Evolutionary conservation across 2,329 filamentous ascomycete genomes (phyloP).

Genomic region (Aspergillus quadricinctus): DNA sequence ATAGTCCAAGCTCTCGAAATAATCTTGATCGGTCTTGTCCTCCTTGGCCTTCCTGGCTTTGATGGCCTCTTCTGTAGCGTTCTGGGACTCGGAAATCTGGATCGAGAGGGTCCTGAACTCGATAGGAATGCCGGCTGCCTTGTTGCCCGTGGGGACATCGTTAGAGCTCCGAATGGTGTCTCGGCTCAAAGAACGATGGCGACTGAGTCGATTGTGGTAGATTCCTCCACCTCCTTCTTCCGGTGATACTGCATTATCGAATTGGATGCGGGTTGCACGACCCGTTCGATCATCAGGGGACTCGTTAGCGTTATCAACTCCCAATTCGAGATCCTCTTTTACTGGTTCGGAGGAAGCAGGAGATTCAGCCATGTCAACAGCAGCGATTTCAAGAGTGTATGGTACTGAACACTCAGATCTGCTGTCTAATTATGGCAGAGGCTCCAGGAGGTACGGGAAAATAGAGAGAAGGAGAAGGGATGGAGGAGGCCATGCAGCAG

Average conservation of each 20-base stretch:
- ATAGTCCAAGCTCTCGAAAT: slow-evolving; percentile 63
- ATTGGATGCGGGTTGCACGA: slow-evolving; percentile 16
- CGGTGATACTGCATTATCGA: slow-evolving; percentile 11
- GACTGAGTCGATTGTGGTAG: slow-evolving; percentile 14
- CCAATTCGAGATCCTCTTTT: neutral
- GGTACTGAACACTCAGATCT: neutral
- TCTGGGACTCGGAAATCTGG: slow-evolving; percentile 36
- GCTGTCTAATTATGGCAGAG: neutral
- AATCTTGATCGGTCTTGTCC: slow-evolving; percentile 38
- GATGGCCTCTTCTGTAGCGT: slow-evolving; percentile 22
- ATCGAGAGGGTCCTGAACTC: slow-evolving; percentile 38
- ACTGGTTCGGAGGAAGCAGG: neutral
- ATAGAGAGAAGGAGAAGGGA: neutral
- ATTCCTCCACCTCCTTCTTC: slow-evolving; percentile 8
- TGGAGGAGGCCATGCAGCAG: neutral
- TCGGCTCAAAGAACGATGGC: slow-evolving; percentile 17
- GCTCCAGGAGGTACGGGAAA: neutral
- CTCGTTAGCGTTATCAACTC: neutral
- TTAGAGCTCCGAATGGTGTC: slow-evolving; percentile 17
- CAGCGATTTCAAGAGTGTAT: neutral
- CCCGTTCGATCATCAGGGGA: slow-evolving; percentile 6
- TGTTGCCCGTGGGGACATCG: slow-evolving; percentile 9
- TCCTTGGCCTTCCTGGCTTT: slow-evolving; percentile 18
- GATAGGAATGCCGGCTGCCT: slow-evolving; percentile 27
- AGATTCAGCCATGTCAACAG: neutral